These are phyloP conservation scores for Nakazawaea molendinolei DNA, from an alignment of 805 yeast species.

Conservation along the genomic window DNA sequence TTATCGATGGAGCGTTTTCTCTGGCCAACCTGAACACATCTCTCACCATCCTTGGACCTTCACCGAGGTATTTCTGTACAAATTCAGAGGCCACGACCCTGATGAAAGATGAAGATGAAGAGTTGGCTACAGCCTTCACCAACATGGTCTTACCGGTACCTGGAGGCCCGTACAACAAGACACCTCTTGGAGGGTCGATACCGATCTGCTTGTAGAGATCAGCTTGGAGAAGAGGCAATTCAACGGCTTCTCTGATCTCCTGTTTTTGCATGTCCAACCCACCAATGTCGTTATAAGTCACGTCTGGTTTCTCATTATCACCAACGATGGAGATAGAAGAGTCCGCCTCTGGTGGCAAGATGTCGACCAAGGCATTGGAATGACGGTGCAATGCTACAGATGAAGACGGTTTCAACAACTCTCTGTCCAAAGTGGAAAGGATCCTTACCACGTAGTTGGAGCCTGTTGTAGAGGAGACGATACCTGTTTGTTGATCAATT, in stretches of 20 bases:
- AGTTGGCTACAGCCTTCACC: constrained; percentile 97
- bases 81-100: constrained; percentile 98
- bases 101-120: constrained; percentile 91
- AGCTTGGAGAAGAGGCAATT: constrained; percentile 90
- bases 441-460: constrained; percentile 95
- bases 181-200: constrained; percentile 98
- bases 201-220: constrained; percentile 96
- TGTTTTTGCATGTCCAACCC: constrained; percentile 99
- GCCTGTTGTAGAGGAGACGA: constrained; percentile 96
- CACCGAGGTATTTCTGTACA: constrained; percentile 97
- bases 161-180: constrained; percentile 96
- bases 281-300: constrained; percentile 95
- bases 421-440: constrained; percentile 89
- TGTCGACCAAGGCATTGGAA: constrained; percentile 95
- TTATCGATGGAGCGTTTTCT: constrained; percentile 95
- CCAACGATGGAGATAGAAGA: constrained; percentile 93
- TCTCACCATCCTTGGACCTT: constrained; percentile 99
- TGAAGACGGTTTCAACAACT: constrained; percentile 86
- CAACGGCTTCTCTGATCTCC: constrained; percentile 98
- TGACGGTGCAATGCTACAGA: constrained; percentile 98
- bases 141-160: constrained; percentile 99
- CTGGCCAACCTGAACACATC: constrained; percentile 96
- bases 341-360: constrained; percentile 97
- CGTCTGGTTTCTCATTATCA: constrained; percentile 88
- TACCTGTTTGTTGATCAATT: constrained; percentile 93